phyloP scores from a whole-genome alignment of 345 rosid species.

The Eucalyptus urophylla region DNA sequence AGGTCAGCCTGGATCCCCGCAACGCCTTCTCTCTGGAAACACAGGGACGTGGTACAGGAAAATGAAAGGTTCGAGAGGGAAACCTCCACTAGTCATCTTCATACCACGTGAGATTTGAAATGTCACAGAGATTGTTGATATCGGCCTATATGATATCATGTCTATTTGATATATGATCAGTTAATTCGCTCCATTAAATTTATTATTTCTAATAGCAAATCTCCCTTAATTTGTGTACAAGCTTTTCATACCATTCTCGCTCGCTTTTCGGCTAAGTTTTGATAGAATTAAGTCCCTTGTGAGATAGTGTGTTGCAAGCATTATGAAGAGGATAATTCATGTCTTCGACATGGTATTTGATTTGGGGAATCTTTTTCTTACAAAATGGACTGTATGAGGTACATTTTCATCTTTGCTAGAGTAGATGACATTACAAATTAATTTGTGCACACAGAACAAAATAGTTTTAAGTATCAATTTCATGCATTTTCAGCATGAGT shows the following conservation, averaged over 20 bases:
- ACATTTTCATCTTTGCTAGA: not conserved
- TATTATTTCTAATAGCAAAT: not conserved
- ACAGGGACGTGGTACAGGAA: no score
- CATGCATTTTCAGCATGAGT: not conserved
- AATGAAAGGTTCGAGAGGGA: no score
- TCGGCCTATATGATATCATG: not conserved
- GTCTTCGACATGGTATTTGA: not conserved
- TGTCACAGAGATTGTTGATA: not conserved
- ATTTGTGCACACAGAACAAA: accelerated
- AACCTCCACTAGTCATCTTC: not conserved
- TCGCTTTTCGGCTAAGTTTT: not conserved
- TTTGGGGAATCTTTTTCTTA: not conserved
- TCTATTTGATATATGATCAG: not conserved
- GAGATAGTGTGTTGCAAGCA: not conserved
- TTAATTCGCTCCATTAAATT: not conserved
- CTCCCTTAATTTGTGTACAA: not conserved
- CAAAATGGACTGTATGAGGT: not conserved
- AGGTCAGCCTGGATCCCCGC: no score
- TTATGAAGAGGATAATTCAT: not conserved
- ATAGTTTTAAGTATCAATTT: not conserved
- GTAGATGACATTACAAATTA: not conserved
- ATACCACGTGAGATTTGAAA: not conserved
- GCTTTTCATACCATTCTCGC: not conserved
- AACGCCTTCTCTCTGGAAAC: no score
- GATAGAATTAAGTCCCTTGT: not conserved